phyloP scores from a whole-genome alignment of 1,139 yeast species.

The Pichia sp. region DNA sequence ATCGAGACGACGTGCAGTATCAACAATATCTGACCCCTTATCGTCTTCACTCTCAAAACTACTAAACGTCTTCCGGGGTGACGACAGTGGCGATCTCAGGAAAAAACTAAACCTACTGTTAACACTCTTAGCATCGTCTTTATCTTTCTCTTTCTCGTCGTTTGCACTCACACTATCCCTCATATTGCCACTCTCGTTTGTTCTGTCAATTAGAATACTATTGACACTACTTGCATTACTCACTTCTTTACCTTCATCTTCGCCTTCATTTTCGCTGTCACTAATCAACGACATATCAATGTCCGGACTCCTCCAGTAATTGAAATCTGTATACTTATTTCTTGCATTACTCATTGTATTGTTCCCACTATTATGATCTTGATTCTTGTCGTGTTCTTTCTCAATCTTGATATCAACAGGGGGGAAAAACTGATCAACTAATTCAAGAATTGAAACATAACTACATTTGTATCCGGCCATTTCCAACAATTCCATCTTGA shows the following conservation, averaged over 20 bases:
- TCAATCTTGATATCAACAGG: conserved; percentile 45
- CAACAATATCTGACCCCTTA: not conserved
- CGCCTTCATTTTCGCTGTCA: conserved; percentile 33
- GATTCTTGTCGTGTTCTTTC: not conserved
- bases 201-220: not conserved
- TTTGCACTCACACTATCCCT: not conserved
- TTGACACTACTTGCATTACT: not conserved
- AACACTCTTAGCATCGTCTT: conserved; percentile 5
- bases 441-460: conserved; percentile 82
- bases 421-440: conserved; percentile 97
- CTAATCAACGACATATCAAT: conserved; percentile 54
- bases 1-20: not conserved
- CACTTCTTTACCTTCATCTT: not conserved
- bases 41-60: not conserved
- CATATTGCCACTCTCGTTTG: not conserved
- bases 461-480: conserved; percentile 88
- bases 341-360: conserved; percentile 31
- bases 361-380: not conserved
- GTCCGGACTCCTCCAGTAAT: conserved; percentile 86
- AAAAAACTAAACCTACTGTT: conserved; percentile 19
- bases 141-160: not conserved
- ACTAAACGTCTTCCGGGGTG: conserved; percentile 1
- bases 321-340: conserved; percentile 75
- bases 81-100: conserved; percentile 19
- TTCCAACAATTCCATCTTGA: conserved; percentile 92